Evolutionary conservation across 2,329 filamentous ascomycete genomes (phyloP).

Genomic region (Beauveria rudraprayagi): DNA sequence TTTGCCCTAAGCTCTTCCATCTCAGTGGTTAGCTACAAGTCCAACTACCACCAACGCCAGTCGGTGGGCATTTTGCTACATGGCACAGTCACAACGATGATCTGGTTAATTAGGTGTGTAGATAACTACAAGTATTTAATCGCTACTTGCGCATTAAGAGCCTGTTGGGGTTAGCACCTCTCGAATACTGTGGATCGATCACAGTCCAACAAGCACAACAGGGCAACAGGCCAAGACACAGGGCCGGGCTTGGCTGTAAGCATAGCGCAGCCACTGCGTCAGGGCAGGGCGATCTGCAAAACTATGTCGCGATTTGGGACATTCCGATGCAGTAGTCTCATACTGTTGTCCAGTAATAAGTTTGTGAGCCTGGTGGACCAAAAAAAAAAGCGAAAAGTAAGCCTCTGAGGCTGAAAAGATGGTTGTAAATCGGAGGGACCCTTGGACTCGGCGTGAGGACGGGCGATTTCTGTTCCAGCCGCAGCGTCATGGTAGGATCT

Average conservation of each 20-base stretch:
- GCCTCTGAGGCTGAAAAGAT: background rate
- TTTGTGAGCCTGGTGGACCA: background rate
- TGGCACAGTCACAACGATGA: background rate
- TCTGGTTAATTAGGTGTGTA: background rate
- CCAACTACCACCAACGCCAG: background rate
- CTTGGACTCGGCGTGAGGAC: background rate
- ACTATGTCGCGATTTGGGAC: background rate
- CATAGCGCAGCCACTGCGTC: conserved; percentile 3
- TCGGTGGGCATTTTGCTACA: background rate
- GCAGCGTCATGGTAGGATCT: background rate
- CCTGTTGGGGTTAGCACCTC: background rate
- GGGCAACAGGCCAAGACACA: background rate
- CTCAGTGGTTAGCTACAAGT: background rate
- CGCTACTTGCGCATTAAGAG: background rate
- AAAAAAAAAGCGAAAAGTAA: background rate
- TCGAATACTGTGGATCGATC: background rate
- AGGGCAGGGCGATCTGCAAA: background rate
- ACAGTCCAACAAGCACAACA: background rate
- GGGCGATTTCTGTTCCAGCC: background rate
- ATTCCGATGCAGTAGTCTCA: background rate
- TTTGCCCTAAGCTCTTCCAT: too few species aligned
- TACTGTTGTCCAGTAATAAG: background rate
- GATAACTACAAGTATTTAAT: too few species aligned
- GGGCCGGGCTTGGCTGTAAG: background rate
- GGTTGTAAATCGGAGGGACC: background rate